Base-by-base conservation (phyloP, 2,329 filamentous ascomycete species). In the Fusarium succisae region DNA sequence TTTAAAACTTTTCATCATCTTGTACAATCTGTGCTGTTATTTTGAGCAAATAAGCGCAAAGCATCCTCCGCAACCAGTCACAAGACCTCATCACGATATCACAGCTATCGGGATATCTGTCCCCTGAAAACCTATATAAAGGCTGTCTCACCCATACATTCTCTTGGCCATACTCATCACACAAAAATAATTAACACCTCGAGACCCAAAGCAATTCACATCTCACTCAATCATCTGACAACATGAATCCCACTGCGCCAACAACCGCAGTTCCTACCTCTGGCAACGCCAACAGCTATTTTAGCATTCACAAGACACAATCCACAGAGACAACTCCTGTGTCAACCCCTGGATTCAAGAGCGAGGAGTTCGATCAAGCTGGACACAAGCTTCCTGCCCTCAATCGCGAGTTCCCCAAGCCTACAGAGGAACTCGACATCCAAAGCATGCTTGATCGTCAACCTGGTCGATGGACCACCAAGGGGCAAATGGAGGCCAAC, bases 391-490 rank as follows among this genome's bases (percentile, higher is more conserved):
- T 86, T 18, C 80, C 81, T 18, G 74, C 78, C 22, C 78, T 82
- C 14, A 77, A 79, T 20, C 82, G 83, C 28, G 69, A 78, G 6
- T 87, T 83, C 69, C 84, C 84, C 55, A 82, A 84, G 77, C 86
- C 86, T 5, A 54, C 72, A 2, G 71, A 78, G 6, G 81, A 86
- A 15, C 65, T 86, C 41, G 79, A 85, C 60, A 77, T 88, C 20
- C 80, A 82, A 43, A 81, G 86, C 74, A 81, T 86, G 53, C 83
- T 88, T 24, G 77, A 80, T 8, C 83, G 85, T 44, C 79, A 82
- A 61, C 86, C 86, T 5, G 82, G 82, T 68, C 84, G 77, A 68
- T 88, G 77, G 82, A 82, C 79, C 62, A 83, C 84, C 61, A 78
- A 78, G 54, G 83, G 83, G 24, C 77, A 83, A 66, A 74, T 83